Evolutionary conservation across 139 green algal species (phyloP).

Genomic region (Raphidocelis subcapitata): DNA sequence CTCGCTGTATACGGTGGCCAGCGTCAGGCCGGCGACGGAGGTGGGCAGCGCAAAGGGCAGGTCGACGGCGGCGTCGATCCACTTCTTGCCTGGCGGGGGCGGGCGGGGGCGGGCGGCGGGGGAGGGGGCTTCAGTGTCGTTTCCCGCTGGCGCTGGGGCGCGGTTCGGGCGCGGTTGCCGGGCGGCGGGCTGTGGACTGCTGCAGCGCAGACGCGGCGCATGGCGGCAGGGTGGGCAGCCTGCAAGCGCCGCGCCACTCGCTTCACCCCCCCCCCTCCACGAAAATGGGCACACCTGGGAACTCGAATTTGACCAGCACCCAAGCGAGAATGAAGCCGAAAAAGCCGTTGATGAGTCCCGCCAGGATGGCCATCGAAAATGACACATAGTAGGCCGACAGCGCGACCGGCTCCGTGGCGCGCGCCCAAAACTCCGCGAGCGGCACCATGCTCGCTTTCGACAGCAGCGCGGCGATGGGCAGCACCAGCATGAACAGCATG

Average conservation of each 20-base stretch:
- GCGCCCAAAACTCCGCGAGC: slow-evolving; percentile 34
- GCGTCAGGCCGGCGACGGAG: slow-evolving; percentile 65
- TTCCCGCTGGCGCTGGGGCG: no score
- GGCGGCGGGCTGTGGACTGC: no score
- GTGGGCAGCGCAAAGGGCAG: slow-evolving; percentile 75
- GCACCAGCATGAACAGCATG: slow-evolving; percentile 55
- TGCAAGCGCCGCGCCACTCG: no score
- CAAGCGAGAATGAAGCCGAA: slow-evolving; percentile 77
- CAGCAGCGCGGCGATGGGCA: slow-evolving; percentile 53
- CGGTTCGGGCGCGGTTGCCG: no score
- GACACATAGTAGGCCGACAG: slow-evolving; percentile 70
- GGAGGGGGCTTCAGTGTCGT: no score
- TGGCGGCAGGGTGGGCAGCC: no score
- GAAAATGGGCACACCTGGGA: slow-evolving; percentile 26
- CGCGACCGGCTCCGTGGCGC: slow-evolving; percentile 61
- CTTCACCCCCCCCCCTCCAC: no score
- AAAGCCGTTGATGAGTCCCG: slow-evolving; percentile 58
- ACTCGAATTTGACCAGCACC: slow-evolving; percentile 68
- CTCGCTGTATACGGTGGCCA: slow-evolving; percentile 67
- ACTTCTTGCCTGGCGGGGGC: slow-evolving; percentile 53
- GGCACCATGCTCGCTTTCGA: slow-evolving; percentile 44
- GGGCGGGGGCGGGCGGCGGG: no score
- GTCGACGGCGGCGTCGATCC: slow-evolving; percentile 69
- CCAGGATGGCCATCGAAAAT: slow-evolving; percentile 55
- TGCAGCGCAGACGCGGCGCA: no score